phyloP scores from a whole-genome alignment of 805 yeast genomes.

The Monosporozyma aquatica region DNA sequence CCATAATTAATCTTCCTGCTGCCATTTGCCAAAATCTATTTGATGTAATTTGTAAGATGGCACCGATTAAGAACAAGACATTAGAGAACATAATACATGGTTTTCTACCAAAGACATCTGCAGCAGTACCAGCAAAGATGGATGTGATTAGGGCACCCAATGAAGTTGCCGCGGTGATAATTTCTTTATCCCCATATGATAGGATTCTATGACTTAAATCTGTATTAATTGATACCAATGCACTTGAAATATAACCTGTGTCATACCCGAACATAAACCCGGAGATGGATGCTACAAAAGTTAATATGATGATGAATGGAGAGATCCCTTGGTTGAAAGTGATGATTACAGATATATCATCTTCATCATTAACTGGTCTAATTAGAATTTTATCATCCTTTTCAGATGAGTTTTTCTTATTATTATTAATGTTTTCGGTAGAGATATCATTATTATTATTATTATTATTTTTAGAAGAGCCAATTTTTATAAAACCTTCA shows the following conservation, averaged over 20 bases:
- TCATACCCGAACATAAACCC: conserved; percentile 98
- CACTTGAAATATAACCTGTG: conserved; percentile 93
- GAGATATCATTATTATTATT: not conserved
- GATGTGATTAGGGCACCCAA: conserved; percentile 85
- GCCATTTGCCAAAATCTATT: conserved; percentile 84
- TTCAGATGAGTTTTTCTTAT: not conserved
- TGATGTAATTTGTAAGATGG: conserved; percentile 75
- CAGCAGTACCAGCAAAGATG: conserved; percentile 66
- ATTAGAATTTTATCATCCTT: conserved; percentile 19
- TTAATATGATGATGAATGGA: conserved; percentile 53
- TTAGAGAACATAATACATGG: conserved; percentile 78
- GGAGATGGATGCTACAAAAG: conserved; percentile 76
- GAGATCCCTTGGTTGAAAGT: conserved; percentile 49
- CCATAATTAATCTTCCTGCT: conserved; percentile 84
- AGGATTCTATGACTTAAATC: conserved; percentile 55
- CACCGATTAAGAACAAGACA: conserved; percentile 73
- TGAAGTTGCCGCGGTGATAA: conserved; percentile 90
- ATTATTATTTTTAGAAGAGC: not conserved
- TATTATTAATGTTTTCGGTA: not conserved
- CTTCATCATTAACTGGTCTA: conserved; percentile 40
- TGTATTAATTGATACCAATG: conserved; percentile 74
- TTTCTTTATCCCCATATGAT: conserved; percentile 73
- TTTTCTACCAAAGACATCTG: conserved; percentile 80
- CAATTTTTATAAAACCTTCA: not conserved
- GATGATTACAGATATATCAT: conserved; percentile 39